Conservation (phyloP, 2,329 filamentous ascomycete species). For the Ilyonectria destructans region DNA sequence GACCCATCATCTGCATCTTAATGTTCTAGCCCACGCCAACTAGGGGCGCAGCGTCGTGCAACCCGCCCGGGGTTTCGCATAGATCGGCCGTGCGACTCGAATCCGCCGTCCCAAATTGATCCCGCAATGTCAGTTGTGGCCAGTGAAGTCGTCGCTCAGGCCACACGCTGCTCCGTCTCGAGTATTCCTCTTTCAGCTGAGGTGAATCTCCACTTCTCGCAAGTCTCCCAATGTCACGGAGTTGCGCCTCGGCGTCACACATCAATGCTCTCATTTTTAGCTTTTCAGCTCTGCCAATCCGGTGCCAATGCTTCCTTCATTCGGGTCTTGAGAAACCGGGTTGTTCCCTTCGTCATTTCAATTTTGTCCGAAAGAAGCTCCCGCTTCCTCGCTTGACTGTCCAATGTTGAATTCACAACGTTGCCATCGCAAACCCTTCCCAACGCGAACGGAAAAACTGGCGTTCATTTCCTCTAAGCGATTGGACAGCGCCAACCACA, state of each 20-base stretch:
- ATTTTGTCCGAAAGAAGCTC: neutral
- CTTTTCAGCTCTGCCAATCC: conserved; percentile 33
- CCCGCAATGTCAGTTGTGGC: neutral
- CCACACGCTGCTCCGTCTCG: neutral
- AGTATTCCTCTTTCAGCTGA: conserved; percentile 33
- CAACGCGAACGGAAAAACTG: conserved; percentile 19
- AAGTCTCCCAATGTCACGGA: conserved; percentile 12
- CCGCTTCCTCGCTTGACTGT: neutral
- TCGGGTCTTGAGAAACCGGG: neutral
- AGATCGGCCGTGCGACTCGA: conserved; percentile 29
- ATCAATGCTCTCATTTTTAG: conserved; percentile 27
- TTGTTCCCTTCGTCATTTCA: neutral
- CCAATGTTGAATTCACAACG: neutral
- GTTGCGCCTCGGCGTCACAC: conserved; percentile 20
- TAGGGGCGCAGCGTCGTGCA: conserved; percentile 4
- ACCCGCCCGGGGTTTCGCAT: conserved; percentile 29
- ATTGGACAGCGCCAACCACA: neutral
- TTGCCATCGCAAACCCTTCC: neutral
- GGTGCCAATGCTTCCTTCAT: conserved; percentile 3
- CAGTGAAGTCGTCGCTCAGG: conserved; percentile 2
- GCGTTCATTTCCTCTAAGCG: conserved; percentile 29
- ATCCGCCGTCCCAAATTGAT: neutral
- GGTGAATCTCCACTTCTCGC: conserved; percentile 9
- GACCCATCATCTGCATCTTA: neutral
- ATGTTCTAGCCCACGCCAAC: neutral